Percentiles rank a stretch among this genome's conserved stretches.
phyloP scores from a whole-genome alignment of 176 grass and related monocot species.

The Chloris gayana region DNA sequence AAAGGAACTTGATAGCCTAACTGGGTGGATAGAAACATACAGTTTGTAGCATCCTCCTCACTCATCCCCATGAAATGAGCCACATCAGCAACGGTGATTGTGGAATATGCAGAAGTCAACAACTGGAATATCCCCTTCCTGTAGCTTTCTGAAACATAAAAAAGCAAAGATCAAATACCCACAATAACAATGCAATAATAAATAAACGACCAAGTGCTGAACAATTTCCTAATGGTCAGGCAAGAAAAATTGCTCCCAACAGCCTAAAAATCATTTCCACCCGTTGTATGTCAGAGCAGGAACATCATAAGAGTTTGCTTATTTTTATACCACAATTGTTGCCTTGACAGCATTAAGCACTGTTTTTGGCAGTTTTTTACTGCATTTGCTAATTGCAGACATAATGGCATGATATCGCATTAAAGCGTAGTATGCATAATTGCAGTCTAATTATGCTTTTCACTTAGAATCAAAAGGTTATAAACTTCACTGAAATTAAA shows the following conservation, averaged over 20 bases:
- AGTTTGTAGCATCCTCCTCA: slow-evolving; percentile 78
- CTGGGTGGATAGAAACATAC: slow-evolving; percentile 53
- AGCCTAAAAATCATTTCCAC: background rate
- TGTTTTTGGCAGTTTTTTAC: background rate
- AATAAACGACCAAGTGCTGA: background rate
- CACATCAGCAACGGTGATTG: slow-evolving; percentile 68
- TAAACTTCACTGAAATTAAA: background rate
- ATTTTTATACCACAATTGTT: background rate
- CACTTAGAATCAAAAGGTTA: background rate
- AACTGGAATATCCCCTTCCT: slow-evolving; percentile 93
- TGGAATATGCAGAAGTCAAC: slow-evolving; percentile 86
- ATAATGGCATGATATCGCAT: background rate
- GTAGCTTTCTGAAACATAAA: slow-evolving; percentile 74
- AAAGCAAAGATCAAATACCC: background rate
- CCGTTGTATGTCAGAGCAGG: background rate
- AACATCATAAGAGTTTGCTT: background rate
- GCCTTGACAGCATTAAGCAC: background rate
- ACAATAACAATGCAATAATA: background rate
- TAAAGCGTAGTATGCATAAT: background rate
- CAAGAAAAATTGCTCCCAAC: background rate
- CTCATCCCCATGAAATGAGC: slow-evolving; percentile 89
- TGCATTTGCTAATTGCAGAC: background rate
- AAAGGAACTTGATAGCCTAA: slow-evolving; percentile 13
- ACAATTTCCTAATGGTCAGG: slow-evolving; percentile 22
- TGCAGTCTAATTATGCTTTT: background rate